Evolutionary conservation across 1,139 yeast species (phyloP).

Genomic region (Nakaseomyces kungkrabaensis): DNA sequence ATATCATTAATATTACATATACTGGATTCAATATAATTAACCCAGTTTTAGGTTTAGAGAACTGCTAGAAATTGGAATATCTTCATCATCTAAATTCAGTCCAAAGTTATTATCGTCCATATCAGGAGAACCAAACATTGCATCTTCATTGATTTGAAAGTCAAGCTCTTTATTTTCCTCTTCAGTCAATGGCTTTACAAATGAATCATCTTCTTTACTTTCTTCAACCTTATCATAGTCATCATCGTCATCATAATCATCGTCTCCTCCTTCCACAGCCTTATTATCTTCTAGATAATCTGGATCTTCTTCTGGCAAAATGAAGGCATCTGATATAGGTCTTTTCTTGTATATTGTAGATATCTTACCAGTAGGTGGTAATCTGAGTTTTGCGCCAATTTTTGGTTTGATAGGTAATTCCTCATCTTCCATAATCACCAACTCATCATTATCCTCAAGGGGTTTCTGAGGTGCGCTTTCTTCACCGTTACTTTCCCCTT

Average conservation of each 20-base stretch:
- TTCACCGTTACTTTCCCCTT: not conserved
- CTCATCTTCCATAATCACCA: slow-evolving; percentile 61
- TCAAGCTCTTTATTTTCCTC: not conserved
- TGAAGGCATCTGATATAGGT: slow-evolving; percentile 43
- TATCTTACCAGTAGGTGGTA: slow-evolving; percentile 92
- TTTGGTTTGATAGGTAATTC: slow-evolving; percentile 58
- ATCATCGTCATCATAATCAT: not conserved
- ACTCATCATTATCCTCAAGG: slow-evolving; percentile 23
- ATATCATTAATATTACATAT: not conserved
- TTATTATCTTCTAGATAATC: slow-evolving; percentile 5
- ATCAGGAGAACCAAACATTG: not conserved
- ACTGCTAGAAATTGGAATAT: not conserved
- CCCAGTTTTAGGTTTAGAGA: not conserved
- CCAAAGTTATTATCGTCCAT: not conserved
- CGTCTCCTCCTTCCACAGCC: not conserved
- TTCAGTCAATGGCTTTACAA: not conserved
- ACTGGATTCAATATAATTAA: not conserved
- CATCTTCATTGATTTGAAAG: not conserved
- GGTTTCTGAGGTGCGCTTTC: slow-evolving; percentile 30
- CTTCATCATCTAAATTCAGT: not conserved
- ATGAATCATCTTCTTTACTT: slow-evolving; percentile 1
- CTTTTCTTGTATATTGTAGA: slow-evolving; percentile 54
- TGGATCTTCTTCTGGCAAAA: slow-evolving; percentile 31
- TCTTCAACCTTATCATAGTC: not conserved
- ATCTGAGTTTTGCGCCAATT: slow-evolving; percentile 67